phyloP scores from a whole-genome alignment of 768 basidiomycete species.

The Mycena pura region DNA sequence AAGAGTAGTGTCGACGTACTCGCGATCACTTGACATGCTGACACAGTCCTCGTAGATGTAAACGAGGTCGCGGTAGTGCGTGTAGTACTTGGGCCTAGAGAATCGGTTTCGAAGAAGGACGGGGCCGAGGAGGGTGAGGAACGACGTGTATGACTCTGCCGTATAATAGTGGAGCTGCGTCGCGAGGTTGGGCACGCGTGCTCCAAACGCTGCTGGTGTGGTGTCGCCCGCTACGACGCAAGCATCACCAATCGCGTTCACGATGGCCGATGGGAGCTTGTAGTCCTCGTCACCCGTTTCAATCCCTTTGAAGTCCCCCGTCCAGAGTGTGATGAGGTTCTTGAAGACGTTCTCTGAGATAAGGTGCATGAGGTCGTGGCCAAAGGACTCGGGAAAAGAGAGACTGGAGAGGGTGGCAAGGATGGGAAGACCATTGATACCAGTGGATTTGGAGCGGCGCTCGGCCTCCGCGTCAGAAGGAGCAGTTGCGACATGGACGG shows the following conservation, averaged over 20 bases:
- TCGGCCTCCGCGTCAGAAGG: slow-evolving; percentile 12
- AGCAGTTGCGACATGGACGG: slow-evolving; percentile 32
- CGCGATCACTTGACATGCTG: neutral
- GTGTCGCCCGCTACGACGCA: neutral
- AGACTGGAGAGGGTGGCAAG: slow-evolving; percentile 40
- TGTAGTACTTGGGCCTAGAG: neutral
- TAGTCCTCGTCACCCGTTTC: slow-evolving; percentile 28
- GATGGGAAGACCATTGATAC: slow-evolving; percentile 42
- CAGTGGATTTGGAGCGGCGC: slow-evolving; percentile 33
- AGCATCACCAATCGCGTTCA: neutral
- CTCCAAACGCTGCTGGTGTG: neutral
- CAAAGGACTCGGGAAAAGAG: too few relatives aligned
- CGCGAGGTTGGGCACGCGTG: slow-evolving; percentile 3
- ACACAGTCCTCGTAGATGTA: neutral
- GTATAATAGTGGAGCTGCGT: slow-evolving; percentile 6
- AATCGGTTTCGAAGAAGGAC: slow-evolving; percentile 3
- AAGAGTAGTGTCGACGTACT: neutral
- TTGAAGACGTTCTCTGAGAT: too few relatives aligned
- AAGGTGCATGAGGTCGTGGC: slow-evolving; percentile 57
- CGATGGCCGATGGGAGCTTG: slow-evolving; percentile 32
- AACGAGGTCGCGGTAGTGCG: neutral
- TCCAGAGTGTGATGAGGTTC: too few relatives aligned
- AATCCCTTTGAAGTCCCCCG: neutral
- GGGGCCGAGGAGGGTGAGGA: slow-evolving; percentile 2
- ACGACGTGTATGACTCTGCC: slow-evolving; percentile 2